Base-by-base conservation (phyloP, 371 early-diverging fungal genomes). In the Mortierella sp. region DNA sequence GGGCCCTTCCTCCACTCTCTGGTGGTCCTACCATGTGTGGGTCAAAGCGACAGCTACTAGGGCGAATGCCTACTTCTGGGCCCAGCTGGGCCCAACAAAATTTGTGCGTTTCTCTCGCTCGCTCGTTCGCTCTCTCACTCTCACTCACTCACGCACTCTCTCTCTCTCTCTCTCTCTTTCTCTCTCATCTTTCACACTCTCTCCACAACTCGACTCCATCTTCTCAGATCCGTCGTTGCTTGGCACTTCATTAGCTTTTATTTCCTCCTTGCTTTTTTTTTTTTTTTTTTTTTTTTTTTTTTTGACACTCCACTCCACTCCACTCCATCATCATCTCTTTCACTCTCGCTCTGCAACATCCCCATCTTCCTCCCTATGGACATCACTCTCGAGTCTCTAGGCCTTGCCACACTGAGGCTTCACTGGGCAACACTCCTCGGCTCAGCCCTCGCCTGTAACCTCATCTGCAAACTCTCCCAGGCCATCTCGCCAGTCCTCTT, bases 381-480 rank as follows among this genome's bases (percentile, higher is more conserved):
- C 44, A 45, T 48, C 19, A n/a, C 62, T 43, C 43, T 69, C 28
- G 74, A 72, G 16, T 55, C 74, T 15, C 60, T 82, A 51, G 85
- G 85, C 5, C 68, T 87, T 44, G 64, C 75, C 12, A 72, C 65
- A 26, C 74, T 87, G 48, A 60, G 66, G 23, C 16, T 74, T 47
- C 86, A 87, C 81, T 85, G 87, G 86, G 83, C 80, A 21, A 83
- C 83, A 0, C 60, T 87, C 46, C 50, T 85, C 23, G 76, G 46
- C 4, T 70, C 83, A 6, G 68, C 88, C 1, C 37, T 87, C n/a
- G 64, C 83, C 45, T 92, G 86, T 74, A 79, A 82, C 62, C 58
- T 87, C 23, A 72, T 91, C 58, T 85, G 86, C 57, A 84, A 87
- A 57, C 80, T 85, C 30, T 92, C 92, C 11, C 83, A 84, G 61